Evolutionary conservation across 208 protist genomes (phyloP), one percentile per base, ranked within the genome.

Genomic region (Novymonas esmeraldas): DNA sequence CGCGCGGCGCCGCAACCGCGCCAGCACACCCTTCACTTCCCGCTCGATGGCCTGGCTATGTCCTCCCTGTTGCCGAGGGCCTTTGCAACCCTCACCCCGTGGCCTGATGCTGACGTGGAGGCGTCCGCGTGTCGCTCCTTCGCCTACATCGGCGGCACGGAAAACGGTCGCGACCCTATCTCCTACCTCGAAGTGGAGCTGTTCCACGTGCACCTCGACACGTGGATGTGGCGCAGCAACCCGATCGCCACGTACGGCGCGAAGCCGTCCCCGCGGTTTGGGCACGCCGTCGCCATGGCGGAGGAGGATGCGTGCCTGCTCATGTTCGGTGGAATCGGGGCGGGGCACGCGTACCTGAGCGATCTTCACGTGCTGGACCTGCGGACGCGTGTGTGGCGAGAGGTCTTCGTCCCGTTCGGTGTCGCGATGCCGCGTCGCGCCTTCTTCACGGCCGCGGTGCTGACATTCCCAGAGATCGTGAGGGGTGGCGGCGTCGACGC

Each of bases 351-450:
- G 7, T 90, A 85, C 59, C 61, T 93, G 56, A 75, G 79, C 56
- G 90, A 95, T 58, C 63, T 91, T 38, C 72, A 84, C 62, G 64
- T 89, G 2, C 70, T 95, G 28, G 78, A 95, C 61, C 65, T 81
- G 14, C 26, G 42, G 24, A 93, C 84, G 14, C 63, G 48, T 42
- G 86, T 95, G 14, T 95, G 90, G 90, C 67, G 90, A 18, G 84
- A 95, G 57, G 73, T 95, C 22, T 88, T 89, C 51, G 64, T 89
- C n/a, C 85, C 85, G 10, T 78, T 73, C 31, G 22, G 58, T 39
- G 61, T 76, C 16, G 58, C 58, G 2, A 61, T 90, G 22, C 83
- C 88, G 16, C 73, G 72, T 14, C 86, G 86, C 7, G 83, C 86
- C 0, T 91, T 93, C 54, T 79, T 86, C 68, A 70, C 65, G 61